These are phyloP conservation scores for Apiospora hydei DNA, from an alignment of 2,329 filamentous ascomycete genomes.

Conservation along the genomic window DNA sequence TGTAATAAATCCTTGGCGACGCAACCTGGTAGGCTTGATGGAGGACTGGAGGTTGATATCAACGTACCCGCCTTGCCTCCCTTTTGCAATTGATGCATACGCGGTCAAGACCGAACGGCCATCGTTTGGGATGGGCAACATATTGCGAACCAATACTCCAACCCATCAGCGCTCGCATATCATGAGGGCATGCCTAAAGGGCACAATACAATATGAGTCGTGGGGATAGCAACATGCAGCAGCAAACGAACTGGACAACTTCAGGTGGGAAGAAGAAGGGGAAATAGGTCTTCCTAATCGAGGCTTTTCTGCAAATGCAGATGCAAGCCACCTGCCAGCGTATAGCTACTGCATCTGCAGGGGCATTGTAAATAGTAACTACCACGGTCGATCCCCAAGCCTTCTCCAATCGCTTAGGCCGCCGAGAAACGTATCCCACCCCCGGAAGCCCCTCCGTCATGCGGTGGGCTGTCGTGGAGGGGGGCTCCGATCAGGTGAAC, in stretches of 20 bases:
- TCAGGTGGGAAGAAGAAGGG: neutral
- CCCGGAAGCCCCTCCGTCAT: neutral
- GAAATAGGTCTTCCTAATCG: neutral
- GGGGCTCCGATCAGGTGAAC: neutral
- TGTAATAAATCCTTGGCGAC: neutral
- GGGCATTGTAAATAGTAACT: neutral
- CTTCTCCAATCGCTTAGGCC: constrained; percentile 13
- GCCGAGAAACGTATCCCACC: constrained; percentile 3
- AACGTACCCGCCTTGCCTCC: neutral
- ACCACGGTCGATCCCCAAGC: neutral
- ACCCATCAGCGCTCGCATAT: neutral
- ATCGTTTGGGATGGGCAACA: neutral
- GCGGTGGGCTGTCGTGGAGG: neutral
- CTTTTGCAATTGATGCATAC: neutral
- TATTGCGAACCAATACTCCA: neutral
- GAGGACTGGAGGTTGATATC: neutral
- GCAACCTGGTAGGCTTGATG: neutral
- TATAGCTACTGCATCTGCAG: neutral
- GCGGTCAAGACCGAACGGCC: neutral
- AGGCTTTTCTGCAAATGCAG: neutral
- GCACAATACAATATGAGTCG: neutral
- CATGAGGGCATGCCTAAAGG: neutral
- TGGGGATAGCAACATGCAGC: neutral
- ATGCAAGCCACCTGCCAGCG: neutral
- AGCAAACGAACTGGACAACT: neutral